These are phyloP conservation scores for Dissophora ornata DNA, from an alignment of 192 early-diverging fungal genomes.

Conservation along the genomic window DNA sequence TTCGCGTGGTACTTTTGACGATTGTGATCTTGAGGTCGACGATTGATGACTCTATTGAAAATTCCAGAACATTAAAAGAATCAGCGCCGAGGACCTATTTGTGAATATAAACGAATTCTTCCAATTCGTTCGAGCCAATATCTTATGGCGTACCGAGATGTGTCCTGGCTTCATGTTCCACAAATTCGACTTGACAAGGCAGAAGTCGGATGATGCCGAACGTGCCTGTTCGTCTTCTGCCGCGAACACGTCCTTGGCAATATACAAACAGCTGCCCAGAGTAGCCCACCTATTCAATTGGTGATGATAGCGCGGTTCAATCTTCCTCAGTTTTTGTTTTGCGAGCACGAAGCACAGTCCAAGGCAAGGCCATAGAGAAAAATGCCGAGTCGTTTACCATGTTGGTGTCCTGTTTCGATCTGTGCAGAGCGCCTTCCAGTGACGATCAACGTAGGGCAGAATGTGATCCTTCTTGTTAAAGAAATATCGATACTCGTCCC, in stretches of 20 bases:
- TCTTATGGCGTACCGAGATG: slow-evolving; percentile 40
- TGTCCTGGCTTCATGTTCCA: slow-evolving; percentile 68
- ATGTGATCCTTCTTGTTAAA: slow-evolving; percentile 77
- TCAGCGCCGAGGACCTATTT: neutral
- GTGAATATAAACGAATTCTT: too few relatives aligned
- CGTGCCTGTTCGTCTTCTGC: slow-evolving; percentile 65
- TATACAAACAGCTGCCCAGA: slow-evolving; percentile 71
- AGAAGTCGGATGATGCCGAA: slow-evolving; percentile 71
- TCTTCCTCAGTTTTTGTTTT: too few relatives aligned
- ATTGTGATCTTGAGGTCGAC: slow-evolving; percentile 47
- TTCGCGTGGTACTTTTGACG: slow-evolving; percentile 28
- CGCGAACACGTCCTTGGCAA: slow-evolving; percentile 69
- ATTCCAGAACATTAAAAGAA: neutral
- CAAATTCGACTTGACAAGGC: slow-evolving; percentile 64
- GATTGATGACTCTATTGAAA: slow-evolving; percentile 35
- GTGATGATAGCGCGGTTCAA: too few relatives aligned
- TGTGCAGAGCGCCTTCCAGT: slow-evolving; percentile 74
- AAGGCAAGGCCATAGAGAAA: too few relatives aligned
- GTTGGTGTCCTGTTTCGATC: slow-evolving; percentile 70
- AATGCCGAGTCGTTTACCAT: too few relatives aligned
- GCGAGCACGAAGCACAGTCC: too few relatives aligned
- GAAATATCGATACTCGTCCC: slow-evolving; percentile 62
- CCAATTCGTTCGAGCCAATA: neutral
- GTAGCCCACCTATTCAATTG: slow-evolving; percentile 72
- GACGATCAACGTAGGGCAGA: slow-evolving; percentile 70